Conservation (phyloP, 495 filamentous ascomycete species). For the Hypoxylon perforatum region DNA sequence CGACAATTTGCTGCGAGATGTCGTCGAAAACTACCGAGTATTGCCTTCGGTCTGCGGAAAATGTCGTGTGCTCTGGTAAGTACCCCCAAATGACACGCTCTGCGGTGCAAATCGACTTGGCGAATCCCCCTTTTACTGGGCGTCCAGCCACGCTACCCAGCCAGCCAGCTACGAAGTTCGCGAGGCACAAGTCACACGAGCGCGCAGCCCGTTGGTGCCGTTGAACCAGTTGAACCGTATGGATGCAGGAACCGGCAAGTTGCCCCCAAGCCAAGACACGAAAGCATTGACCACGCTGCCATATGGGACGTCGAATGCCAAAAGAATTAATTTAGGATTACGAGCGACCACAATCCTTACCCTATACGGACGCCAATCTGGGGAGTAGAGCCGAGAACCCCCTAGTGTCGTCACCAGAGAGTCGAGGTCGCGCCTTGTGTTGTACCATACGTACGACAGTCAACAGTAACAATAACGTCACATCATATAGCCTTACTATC, state of each 20-base stretch:
- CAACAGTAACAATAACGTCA: slow-evolving; percentile 28
- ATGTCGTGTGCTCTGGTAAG: slow-evolving; percentile 13
- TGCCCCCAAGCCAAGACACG: slow-evolving; percentile 22
- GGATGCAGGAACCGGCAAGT: slow-evolving; percentile 17
- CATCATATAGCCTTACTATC: slow-evolving; percentile 11
- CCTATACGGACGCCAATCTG: slow-evolving; percentile 37
- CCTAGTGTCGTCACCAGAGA: slow-evolving; percentile 26
- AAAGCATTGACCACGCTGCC: slow-evolving; percentile 27
- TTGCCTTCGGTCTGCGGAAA: slow-evolving; percentile 15
- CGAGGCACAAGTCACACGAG: slow-evolving; percentile 25
- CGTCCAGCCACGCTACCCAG: slow-evolving; percentile 21
- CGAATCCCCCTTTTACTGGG: slow-evolving; percentile 1
- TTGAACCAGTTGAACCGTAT: slow-evolving; percentile 19
- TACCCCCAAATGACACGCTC: slow-evolving; percentile 21
- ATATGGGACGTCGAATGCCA: slow-evolving; percentile 10
- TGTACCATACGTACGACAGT: slow-evolving; percentile 5
- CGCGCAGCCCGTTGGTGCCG: no score
- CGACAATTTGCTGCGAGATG: slow-evolving; percentile 10
- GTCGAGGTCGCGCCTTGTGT: slow-evolving; percentile 14
- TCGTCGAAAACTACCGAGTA: slow-evolving; percentile 15
- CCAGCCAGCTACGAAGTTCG: neutral
- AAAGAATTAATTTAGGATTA: slow-evolving; percentile 40
- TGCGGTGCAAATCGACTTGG: slow-evolving; percentile 17
- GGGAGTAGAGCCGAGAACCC: slow-evolving; percentile 39
- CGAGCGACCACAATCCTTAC: slow-evolving; percentile 33